Evolutionary conservation across 768 basidiomycete genomes (phyloP).

Genomic region (Russula virescens): DNA sequence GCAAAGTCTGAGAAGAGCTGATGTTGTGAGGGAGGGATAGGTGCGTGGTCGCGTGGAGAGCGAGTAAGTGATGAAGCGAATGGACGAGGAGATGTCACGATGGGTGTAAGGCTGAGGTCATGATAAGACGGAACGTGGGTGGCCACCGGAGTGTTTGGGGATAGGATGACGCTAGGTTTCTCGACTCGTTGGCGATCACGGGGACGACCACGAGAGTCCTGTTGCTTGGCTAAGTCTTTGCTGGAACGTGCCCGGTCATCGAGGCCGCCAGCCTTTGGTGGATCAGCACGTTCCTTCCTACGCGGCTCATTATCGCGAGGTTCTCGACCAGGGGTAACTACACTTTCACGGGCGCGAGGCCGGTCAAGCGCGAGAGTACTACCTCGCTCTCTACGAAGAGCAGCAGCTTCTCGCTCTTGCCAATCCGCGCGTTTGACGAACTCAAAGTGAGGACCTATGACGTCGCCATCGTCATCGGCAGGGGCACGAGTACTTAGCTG

Average conservation of each 20-base stretch:
- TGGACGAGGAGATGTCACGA: slow-evolving; percentile 35
- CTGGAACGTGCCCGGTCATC: slow-evolving; percentile 53
- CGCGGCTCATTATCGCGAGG: slow-evolving; percentile 24
- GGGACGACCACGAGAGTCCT: slow-evolving; percentile 53
- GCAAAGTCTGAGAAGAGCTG: slow-evolving; percentile 10
- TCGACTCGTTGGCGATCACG: slow-evolving; percentile 48
- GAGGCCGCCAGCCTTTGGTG: slow-evolving; percentile 40
- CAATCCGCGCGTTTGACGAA: slow-evolving; percentile 83
- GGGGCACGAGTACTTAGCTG: slow-evolving; percentile 32
- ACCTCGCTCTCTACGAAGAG: slow-evolving; percentile 64
- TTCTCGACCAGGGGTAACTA: slow-evolving; percentile 25
- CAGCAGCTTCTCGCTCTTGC: slow-evolving; percentile 74
- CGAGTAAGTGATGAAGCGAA: slow-evolving; percentile 28
- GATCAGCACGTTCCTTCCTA: slow-evolving; percentile 35
- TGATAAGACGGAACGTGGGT: slow-evolving; percentile 27
- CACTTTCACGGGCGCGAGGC: slow-evolving; percentile 47
- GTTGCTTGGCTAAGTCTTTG: slow-evolving; percentile 41
- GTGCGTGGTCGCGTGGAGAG: slow-evolving; percentile 29
- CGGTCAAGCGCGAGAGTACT: slow-evolving; percentile 49
- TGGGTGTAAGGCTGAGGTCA: slow-evolving; percentile 28
- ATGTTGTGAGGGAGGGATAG: background rate
- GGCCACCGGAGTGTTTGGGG: slow-evolving; percentile 27
- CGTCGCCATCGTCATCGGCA: slow-evolving; percentile 40
- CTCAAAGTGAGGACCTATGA: slow-evolving; percentile 66
- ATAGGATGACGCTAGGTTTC: slow-evolving; percentile 31